Evolutionary conservation across 192 early-diverging fungal genomes (phyloP), one percentile per base, ranked within the genome.

Genomic region (Coemansia asiatica): DNA sequence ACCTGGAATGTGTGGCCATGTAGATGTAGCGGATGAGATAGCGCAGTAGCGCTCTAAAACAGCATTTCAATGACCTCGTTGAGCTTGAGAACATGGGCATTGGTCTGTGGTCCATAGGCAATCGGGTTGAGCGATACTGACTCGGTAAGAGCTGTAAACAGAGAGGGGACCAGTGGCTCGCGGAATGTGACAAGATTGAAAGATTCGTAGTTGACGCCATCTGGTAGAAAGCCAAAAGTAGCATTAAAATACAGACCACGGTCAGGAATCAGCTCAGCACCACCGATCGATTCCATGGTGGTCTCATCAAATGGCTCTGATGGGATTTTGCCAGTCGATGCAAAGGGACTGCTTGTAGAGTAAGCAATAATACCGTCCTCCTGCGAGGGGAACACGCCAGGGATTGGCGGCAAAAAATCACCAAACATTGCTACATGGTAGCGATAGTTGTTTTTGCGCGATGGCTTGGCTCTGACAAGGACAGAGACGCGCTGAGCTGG

Each of bases 1-100:
- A 95, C 78, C 72, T 93, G 90, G 85, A 95, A 94, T 8, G 70
- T 67, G 71, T 95, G 91, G 12, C 94, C 94, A 67, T 95, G 94
- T 16, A 94, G 72, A 72, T 95, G 94, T 83, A 93, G 80, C 66
- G 84, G 64, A 36, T 95, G 94, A 54, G 76, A 73, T 27, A 87
- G 84, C 40, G 61, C 51, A 56, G 90, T 88, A 16, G 82, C 57
- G 68, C 91, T 95, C 72, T 83, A 87, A 48, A 93, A 75, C 33
- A 89, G 72, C 61, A 94, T 75, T 75, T 94, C 87, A 27, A 90
- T 56, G 50, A 86, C 79, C 19, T 90, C 73, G 51, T 78, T 46
- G 63, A 89, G 75, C 47, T 86, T 78, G 16, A 91, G 53, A n/a
- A 92, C 81, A 57, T 83, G 73, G 2, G 90, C 74, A 46, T 86